phyloP scores from a whole-genome alignment of 2,329 filamentous ascomycete species.

The Penicillium crustosum region DNA sequence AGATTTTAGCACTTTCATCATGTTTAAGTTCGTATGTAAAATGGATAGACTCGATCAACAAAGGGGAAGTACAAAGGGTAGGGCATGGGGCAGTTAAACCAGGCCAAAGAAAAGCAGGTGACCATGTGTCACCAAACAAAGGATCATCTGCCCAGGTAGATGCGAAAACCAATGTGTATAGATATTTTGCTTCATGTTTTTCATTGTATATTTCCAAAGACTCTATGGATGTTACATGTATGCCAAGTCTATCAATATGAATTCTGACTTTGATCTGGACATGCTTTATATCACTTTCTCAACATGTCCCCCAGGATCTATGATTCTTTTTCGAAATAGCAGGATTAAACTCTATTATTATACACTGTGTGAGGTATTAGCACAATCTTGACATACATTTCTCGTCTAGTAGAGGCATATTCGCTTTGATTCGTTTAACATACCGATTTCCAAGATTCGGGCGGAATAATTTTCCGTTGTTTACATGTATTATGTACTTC shows the following conservation, averaged over 20 bases:
- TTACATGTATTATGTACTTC: background rate
- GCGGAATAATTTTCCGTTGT: background rate
- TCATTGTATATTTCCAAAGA: background rate
- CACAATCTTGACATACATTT: background rate
- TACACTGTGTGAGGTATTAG: background rate
- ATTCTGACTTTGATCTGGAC: background rate
- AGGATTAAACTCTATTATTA: background rate
- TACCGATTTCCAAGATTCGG: too few relatives aligned
- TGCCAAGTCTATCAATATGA: background rate
- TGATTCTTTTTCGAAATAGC: background rate
- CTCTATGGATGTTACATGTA: background rate
- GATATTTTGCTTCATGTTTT: background rate
- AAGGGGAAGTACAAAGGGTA: background rate
- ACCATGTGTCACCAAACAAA: background rate
- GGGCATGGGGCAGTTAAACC: background rate
- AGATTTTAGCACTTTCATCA: too few relatives aligned
- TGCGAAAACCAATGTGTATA: too few relatives aligned
- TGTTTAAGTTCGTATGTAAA: too few relatives aligned
- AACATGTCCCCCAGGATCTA: background rate
- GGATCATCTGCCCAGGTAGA: background rate
- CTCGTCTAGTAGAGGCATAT: background rate
- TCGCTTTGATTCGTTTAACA: too few relatives aligned
- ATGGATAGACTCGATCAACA: background rate
- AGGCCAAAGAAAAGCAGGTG: background rate
- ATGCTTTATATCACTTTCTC: background rate